Conservation (phyloP, 176 grass and related monocot genomes). For the Panicum miliaceum region DNA sequence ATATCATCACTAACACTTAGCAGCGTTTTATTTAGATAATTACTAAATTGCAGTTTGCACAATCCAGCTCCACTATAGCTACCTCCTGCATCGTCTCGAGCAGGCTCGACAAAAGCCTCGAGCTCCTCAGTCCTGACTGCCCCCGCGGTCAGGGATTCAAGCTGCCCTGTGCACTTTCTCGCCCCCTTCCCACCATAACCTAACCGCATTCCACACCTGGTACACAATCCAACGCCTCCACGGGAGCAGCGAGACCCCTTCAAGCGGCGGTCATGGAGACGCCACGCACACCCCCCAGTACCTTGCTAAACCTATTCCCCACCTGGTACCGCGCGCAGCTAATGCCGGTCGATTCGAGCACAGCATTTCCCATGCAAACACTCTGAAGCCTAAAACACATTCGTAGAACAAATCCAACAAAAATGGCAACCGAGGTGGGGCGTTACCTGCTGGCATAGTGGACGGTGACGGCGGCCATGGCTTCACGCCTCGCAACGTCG, state of each 20-base stretch:
- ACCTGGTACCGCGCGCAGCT: neutral
- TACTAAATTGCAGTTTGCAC: neutral
- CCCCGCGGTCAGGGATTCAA: neutral
- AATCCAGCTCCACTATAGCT: neutral
- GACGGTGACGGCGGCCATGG: conserved; percentile 17
- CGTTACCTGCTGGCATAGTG: conserved; percentile 34
- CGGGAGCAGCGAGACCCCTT: neutral
- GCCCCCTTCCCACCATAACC: neutral
- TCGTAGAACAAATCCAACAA: neutral
- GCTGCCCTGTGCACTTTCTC: neutral
- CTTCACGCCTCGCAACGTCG: neutral
- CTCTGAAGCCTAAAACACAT: neutral
- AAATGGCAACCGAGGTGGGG: neutral
- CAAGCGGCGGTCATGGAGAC: neutral
- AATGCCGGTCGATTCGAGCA: neutral
- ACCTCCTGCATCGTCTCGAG: neutral
- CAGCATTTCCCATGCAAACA: neutral
- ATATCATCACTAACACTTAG: neutral
- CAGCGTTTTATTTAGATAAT: neutral
- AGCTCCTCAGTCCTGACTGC: neutral
- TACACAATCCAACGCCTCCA: neutral
- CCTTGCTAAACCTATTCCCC: neutral
- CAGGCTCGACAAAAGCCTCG: neutral
- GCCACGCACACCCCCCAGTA: neutral
- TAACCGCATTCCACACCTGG: neutral